Conservation (phyloP, 345 rosid species). For the Cardamine occulta region DNA sequence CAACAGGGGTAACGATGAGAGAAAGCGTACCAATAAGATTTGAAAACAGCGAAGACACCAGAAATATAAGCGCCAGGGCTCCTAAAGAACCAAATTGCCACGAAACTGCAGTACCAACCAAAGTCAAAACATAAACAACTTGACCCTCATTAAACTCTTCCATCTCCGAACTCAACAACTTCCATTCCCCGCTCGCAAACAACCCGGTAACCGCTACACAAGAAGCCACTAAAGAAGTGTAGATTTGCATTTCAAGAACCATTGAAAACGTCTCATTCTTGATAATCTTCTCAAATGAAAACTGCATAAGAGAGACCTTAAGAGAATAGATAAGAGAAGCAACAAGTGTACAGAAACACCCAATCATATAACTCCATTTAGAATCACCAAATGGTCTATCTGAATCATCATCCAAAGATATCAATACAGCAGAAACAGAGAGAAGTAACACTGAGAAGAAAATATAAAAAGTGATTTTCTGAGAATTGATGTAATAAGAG, state of each 20-base stretch:
- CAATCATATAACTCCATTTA: slow-evolving; percentile 46
- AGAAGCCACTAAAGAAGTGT: slow-evolving; percentile 50
- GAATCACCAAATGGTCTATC: slow-evolving; percentile 54
- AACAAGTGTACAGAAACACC: slow-evolving; percentile 59
- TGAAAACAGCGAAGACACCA: slow-evolving; percentile 49
- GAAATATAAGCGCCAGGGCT: slow-evolving; percentile 42
- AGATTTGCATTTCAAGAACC: slow-evolving; percentile 59
- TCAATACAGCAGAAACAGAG: slow-evolving; percentile 70
- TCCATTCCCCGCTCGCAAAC: slow-evolving; percentile 52
- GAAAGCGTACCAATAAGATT: slow-evolving; percentile 46
- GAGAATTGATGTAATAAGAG: slow-evolving; percentile 75
- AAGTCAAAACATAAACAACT: slow-evolving; percentile 35
- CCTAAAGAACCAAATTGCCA: slow-evolving; percentile 50
- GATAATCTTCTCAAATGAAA: slow-evolving; percentile 64
- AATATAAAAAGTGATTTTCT: slow-evolving; percentile 66
- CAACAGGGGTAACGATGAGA: slow-evolving; percentile 43
- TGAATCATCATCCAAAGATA: slow-evolving; percentile 67
- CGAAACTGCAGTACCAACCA: slow-evolving; percentile 44
- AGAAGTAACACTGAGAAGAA: slow-evolving; percentile 65
- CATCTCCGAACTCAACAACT: slow-evolving; percentile 42
- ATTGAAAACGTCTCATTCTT: slow-evolving; percentile 35
- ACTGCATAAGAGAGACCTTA: slow-evolving; percentile 79
- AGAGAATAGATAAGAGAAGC: slow-evolving; percentile 87
- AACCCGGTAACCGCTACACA: slow-evolving; percentile 40
- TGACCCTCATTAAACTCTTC: slow-evolving; percentile 43